These are phyloP conservation scores for Scheffersomyces illinoinensis DNA, from an alignment of 1,139 yeast genomes.

Conservation along the genomic window DNA sequence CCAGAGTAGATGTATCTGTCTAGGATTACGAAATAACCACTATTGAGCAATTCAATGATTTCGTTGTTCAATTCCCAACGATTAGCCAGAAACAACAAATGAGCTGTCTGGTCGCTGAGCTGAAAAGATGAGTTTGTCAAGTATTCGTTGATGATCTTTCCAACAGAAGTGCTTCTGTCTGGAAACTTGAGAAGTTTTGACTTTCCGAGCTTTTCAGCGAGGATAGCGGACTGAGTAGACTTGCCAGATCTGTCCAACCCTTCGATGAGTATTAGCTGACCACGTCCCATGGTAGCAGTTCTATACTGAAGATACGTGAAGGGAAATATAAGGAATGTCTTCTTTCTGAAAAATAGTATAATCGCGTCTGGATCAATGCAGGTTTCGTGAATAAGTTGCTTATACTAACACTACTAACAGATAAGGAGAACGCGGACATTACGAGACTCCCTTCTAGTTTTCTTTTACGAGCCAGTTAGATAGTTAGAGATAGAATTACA, in stretches of 20 bases:
- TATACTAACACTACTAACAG: neutral
- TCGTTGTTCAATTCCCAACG: conserved; percentile 77
- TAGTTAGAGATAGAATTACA: no score
- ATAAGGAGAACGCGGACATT: neutral
- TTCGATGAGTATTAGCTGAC: conserved; percentile 78
- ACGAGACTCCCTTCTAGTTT: neutral
- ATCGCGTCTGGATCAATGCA: neutral
- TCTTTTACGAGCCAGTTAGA: neutral
- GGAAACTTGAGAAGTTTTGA: conserved; percentile 75
- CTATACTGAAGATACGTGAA: neutral
- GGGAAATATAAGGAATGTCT: neutral
- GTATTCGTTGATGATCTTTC: conserved; percentile 73
- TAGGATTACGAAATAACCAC: conserved; percentile 63
- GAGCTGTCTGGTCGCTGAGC: conserved; percentile 77
- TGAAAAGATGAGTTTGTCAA: conserved; percentile 51
- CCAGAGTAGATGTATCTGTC: conserved; percentile 95
- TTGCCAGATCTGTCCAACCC: conserved; percentile 97
- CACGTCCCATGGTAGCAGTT: conserved; percentile 36
- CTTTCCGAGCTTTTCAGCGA: conserved; percentile 40
- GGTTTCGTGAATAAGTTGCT: neutral
- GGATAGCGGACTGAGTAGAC: conserved; percentile 72
- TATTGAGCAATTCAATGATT: conserved; percentile 46
- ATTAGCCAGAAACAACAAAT: conserved; percentile 87
- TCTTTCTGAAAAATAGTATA: neutral
- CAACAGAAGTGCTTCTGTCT: conserved; percentile 80